These are phyloP conservation scores for Talaromyces stipitatus DNA, from an alignment of 495 filamentous ascomycete species.

Conservation along the genomic window DNA sequence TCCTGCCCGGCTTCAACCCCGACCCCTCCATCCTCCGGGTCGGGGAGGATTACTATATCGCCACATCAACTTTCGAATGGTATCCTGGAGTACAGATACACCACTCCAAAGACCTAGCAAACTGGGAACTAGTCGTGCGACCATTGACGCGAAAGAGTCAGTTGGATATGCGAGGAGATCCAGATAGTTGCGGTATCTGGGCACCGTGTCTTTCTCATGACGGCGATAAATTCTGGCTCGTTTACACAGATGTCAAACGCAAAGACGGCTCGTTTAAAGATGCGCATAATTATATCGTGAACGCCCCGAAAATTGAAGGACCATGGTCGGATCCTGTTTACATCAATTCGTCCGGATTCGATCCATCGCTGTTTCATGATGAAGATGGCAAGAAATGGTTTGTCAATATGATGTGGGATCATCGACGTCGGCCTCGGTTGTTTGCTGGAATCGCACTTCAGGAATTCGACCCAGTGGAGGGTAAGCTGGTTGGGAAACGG, in stretches of 20 bases:
- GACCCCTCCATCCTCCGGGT: conserved; percentile 55
- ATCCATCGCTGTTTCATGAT: conserved; percentile 53
- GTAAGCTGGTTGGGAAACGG: conserved; percentile 3
- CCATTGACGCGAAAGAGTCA: conserved; percentile 17
- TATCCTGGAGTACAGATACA: conserved; percentile 54
- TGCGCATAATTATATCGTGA: conserved; percentile 45
- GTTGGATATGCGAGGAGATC: conserved; percentile 22
- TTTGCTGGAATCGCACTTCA: conserved; percentile 8
- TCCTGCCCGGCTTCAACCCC: conserved; percentile 55
- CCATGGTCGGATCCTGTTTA: conserved; percentile 51
- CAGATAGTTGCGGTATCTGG: conserved; percentile 55
- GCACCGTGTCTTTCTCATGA: conserved; percentile 55
- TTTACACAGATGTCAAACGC: conserved; percentile 7
- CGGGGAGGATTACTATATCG: conserved; percentile 52
- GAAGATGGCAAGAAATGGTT: conserved; percentile 36
- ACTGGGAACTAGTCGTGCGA: conserved; percentile 42
- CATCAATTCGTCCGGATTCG: conserved; percentile 46
- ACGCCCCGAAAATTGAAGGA: conserved; percentile 34
- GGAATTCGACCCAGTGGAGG: conserved; percentile 2
- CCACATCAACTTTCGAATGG: conserved; percentile 57
- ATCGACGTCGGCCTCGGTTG: not conserved
- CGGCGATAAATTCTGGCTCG: conserved; percentile 48
- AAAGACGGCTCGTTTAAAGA: conserved; percentile 7
- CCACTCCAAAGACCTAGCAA: conserved; percentile 47
- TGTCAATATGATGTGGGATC: conserved; percentile 9